Evolutionary conservation across 371 early-diverging fungal genomes (phyloP).

Genomic region (Rhizopus delemar): DNA sequence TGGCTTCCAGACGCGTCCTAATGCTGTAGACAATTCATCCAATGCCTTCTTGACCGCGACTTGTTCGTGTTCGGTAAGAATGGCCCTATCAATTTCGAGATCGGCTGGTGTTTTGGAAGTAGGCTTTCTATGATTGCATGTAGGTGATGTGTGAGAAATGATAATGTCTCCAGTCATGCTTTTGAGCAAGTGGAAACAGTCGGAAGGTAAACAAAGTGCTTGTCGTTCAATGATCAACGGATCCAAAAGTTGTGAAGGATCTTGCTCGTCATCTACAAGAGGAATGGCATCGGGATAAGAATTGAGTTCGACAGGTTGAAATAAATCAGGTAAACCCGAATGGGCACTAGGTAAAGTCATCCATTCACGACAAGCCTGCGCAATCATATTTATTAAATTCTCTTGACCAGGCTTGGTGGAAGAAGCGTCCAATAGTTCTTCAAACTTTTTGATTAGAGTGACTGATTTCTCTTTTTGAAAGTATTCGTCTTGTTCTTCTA

Average conservation of each 20-base stretch:
- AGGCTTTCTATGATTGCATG: constrained; percentile 71
- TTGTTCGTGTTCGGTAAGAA: constrained; percentile 64
- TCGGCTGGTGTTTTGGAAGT: constrained; percentile 69
- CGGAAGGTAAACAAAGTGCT: constrained; percentile 63
- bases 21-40: constrained; percentile 37
- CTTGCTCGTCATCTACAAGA: constrained; percentile 59
- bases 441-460: constrained; percentile 14
- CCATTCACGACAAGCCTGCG: constrained; percentile 42
- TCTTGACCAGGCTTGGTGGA: no score
- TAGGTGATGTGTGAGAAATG: constrained; percentile 71
- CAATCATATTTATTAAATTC: constrained; percentile 12
- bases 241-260: constrained; percentile 63
- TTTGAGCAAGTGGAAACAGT: constrained; percentile 69
- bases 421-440: constrained; percentile 3
- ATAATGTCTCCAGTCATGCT: constrained; percentile 72
- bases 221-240: constrained; percentile 62
- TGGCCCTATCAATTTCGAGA: constrained; percentile 68
- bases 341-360: constrained; percentile 41
- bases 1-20: constrained; percentile 49
- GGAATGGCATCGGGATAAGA: constrained; percentile 63
- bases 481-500: constrained; percentile 9
- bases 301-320: constrained; percentile 57
- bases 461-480: constrained; percentile 20
- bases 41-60: constrained; percentile 39
- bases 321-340: constrained; percentile 42